Conservation (phyloP, 2,329 filamentous ascomycete genomes). For the Colletotrichum sp. region DNA sequence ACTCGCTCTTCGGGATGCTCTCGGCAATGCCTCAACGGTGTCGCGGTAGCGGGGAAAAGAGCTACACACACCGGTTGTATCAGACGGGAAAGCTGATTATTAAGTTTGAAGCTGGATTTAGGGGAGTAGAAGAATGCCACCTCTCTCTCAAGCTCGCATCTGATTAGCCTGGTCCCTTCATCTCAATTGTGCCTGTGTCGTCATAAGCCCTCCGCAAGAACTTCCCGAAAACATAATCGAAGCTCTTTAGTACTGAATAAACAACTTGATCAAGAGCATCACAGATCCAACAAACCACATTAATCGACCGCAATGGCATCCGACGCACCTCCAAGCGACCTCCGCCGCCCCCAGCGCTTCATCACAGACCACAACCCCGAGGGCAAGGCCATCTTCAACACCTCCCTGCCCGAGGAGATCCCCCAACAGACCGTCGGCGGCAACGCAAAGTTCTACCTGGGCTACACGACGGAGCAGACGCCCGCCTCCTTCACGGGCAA, state of each 20-base stretch:
- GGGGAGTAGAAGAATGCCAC: background rate
- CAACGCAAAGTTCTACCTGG: conserved; percentile 27
- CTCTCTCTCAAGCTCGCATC: background rate
- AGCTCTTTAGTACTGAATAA: fast-evolving
- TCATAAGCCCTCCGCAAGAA: background rate
- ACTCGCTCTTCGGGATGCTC: background rate
- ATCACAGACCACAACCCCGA: conserved; percentile 37
- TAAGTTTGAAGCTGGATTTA: background rate
- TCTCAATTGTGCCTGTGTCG: background rate
- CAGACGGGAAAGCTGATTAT: background rate
- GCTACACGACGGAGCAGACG: conserved; percentile 30
- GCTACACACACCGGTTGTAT: background rate
- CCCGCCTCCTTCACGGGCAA: conserved; percentile 24
- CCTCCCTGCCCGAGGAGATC: conserved; percentile 25
- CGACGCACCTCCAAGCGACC: background rate
- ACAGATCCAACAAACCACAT: background rate
- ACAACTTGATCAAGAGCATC: background rate
- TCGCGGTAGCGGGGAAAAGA: background rate
- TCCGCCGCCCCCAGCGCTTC: conserved; percentile 27
- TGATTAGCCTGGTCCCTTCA: background rate
- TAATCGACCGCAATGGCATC: background rate
- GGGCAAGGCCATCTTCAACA: conserved; percentile 39
- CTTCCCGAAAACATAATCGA: background rate
- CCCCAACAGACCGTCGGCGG: conserved; percentile 21
- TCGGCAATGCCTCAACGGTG: background rate